Evolutionary conservation across 768 basidiomycete genomes (phyloP).

Genomic region (Suillus alpinus): DNA sequence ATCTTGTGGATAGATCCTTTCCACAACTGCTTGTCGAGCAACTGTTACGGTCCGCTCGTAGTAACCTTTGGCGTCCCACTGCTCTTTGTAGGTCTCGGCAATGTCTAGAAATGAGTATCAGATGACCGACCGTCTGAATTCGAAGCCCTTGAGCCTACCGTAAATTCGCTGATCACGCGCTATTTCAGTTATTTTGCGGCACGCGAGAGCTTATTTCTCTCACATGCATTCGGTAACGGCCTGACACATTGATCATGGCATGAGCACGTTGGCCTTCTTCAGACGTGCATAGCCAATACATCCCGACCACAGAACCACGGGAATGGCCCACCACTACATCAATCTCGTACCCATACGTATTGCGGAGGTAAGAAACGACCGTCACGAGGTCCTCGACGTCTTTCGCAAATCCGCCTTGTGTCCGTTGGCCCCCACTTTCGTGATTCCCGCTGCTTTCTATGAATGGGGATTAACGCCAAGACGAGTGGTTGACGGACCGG

Average conservation of each 20-base stretch:
- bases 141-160: conserved; percentile 14
- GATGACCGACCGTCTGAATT: neutral
- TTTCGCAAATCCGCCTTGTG: conserved; percentile 52
- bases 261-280: conserved; percentile 54
- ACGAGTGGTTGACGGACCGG: conserved; percentile 47
- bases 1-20: conserved; percentile 56
- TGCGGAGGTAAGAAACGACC: conserved; percentile 61
- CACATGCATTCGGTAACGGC: conserved; percentile 77
- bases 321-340: conserved; percentile 78
- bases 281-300: conserved; percentile 67
- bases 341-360: conserved; percentile 60
- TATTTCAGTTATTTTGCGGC: conserved; percentile 6
- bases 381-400: conserved; percentile 66
- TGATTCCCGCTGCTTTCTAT: conserved; percentile 59
- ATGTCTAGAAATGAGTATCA: conserved; percentile 18
- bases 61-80: conserved; percentile 56
- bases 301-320: conserved; percentile 64
- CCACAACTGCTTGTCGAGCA: conserved; percentile 56
- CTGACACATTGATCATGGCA: conserved; percentile 72
- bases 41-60: conserved; percentile 63
- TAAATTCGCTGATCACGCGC: conserved; percentile 22
- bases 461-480: conserved; percentile 4
- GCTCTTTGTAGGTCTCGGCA: conserved; percentile 40
- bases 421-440: conserved; percentile 70
- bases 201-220: conserved; percentile 25